Percentiles rank a stretch among this genome's conserved stretches.
Conservation (phyloP, 169 alveolate genomes). For the Amoebophrya sp. region DNA sequence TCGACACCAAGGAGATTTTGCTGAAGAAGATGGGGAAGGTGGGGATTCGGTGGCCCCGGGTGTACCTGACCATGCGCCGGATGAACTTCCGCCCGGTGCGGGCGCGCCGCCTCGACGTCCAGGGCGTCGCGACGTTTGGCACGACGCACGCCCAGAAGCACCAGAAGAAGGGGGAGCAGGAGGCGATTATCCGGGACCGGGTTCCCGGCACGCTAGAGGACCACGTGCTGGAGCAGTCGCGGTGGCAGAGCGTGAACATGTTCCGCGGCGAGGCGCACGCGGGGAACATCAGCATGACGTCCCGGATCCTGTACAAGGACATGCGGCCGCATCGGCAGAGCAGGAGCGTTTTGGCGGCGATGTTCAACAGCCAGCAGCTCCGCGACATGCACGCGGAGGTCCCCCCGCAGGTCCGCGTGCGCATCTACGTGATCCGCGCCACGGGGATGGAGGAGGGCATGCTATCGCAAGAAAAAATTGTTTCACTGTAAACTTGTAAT, state of each 20-base stretch:
- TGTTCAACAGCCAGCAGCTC: neutral
- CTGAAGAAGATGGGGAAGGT: neutral
- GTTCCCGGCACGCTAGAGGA: neutral
- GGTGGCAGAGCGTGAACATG: neutral
- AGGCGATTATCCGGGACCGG: neutral
- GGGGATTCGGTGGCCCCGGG: neutral
- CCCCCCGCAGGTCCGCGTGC: neutral
- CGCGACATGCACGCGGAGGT: neutral
- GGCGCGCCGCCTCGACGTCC: neutral
- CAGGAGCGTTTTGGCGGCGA: neutral
- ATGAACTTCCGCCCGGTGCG: slow-evolving; percentile 15
- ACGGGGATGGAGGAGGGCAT: neutral
- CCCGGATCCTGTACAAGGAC: neutral
- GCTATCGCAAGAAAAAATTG: no score
- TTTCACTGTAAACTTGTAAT: no score
- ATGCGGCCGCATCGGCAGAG: neutral
- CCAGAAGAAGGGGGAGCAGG: no score
- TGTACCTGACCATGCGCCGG: neutral
- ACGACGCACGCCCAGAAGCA: no score
- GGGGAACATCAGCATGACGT: neutral
- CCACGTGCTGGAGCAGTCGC: neutral
- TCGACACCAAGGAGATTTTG: neutral
- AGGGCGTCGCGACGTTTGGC: neutral
- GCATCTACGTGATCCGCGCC: neutral
- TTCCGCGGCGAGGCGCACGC: neutral